These are phyloP conservation scores for Euphorbia celastroides DNA, from an alignment of 441 rosid genomes.

Conservation along the genomic window DNA sequence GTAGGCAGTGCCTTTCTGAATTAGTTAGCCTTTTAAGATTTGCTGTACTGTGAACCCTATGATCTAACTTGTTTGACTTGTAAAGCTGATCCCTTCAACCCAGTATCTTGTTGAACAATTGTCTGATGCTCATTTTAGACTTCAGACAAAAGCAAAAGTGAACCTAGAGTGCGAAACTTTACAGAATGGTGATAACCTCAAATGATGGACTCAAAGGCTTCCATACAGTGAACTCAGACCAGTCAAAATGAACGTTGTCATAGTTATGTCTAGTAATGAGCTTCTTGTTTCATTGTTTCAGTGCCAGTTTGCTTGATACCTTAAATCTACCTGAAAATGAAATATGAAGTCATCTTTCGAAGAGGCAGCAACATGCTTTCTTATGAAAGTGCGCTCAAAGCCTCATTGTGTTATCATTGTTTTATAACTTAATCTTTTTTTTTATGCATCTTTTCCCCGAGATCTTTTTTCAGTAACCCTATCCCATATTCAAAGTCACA, in stretches of 20 bases:
- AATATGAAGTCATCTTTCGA: not conserved
- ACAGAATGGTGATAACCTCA: not conserved
- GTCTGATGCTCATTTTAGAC: not conserved
- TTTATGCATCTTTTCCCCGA: no score
- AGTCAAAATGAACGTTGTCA: not conserved
- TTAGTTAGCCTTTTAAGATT: slow-evolving; percentile 1
- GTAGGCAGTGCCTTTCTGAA: not conserved
- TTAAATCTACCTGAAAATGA: not conserved
- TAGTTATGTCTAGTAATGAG: not conserved
- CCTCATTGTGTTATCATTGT: no score
- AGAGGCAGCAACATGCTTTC: not conserved
- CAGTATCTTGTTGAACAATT: not conserved
- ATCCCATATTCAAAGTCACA: not conserved
- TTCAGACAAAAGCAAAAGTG: not conserved
- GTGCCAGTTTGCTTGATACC: not conserved
- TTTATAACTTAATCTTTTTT: no score
- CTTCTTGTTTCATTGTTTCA: not conserved
- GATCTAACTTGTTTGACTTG: not conserved
- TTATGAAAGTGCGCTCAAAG: not conserved
- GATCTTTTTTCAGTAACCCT: no score
- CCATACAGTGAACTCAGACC: not conserved
- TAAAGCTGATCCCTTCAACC: not conserved
- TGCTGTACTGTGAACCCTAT: not conserved
- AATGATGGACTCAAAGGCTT: not conserved
- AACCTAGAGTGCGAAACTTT: not conserved